A percentile compares a stretch with the other conserved stretches of the same genome.
Conservation (phyloP, 164 flowering plant genomes). For the Houttuynia cordata region DNA sequence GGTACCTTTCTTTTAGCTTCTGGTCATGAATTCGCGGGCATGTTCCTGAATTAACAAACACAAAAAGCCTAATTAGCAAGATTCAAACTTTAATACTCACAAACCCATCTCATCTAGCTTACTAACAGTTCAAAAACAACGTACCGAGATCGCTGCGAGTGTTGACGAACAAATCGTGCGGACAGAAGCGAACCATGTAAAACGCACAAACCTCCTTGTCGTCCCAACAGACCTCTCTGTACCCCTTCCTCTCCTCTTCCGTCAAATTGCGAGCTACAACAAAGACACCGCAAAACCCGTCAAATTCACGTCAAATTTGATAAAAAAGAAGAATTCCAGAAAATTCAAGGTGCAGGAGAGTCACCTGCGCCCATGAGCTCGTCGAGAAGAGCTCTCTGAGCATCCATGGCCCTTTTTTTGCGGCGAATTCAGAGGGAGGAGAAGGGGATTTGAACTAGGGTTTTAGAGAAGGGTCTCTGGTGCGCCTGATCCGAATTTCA, state of each 20-base stretch:
- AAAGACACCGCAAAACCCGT: not conserved
- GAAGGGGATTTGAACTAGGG: not conserved
- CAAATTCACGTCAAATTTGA: not conserved
- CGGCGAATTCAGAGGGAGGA: not conserved
- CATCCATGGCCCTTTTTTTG: constrained; percentile 47
- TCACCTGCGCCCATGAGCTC: constrained; percentile 97
- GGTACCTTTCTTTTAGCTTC: constrained; percentile 92
- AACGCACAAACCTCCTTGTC: constrained; percentile 82
- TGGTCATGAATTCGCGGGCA: constrained; percentile 88
- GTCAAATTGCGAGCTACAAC: constrained; percentile 79
- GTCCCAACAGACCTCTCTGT: constrained; percentile 76
- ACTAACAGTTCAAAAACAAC: constrained; percentile 4
- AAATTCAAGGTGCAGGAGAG: not conserved
- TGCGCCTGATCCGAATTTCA: too few relatives aligned
- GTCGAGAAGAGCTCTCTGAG: constrained; percentile 92
- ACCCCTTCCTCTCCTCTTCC: constrained; percentile 81
- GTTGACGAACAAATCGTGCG: constrained; percentile 95
- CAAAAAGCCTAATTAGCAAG: not conserved
- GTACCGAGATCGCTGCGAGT: constrained; percentile 93
- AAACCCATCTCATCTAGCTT: not conserved
- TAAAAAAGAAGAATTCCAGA: not conserved
- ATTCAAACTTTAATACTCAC: not conserved
- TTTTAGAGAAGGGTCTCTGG: too few relatives aligned
- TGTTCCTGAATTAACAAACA: constrained; percentile 38
- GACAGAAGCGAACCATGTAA: constrained; percentile 95